Conservation (phyloP, 768 basidiomycete species). For the Cystobasidium onofrii region DNA sequence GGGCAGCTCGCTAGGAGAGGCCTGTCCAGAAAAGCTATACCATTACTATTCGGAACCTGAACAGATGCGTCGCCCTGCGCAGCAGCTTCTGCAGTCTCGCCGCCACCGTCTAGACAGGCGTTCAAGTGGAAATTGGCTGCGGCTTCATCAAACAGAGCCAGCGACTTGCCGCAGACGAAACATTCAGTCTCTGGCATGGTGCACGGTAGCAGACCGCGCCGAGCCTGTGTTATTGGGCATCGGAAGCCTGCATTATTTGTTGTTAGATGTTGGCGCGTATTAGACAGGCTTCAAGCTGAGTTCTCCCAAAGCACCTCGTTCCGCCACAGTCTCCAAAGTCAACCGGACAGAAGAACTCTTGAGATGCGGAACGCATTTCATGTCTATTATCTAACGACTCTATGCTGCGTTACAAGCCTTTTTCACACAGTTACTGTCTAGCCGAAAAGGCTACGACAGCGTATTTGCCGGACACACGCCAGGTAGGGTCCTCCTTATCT, state of each 20-base stretch:
- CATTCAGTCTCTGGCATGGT: constrained; percentile 21
- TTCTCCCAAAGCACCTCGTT: no score
- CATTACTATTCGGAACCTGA: neutral
- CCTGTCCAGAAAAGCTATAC: neutral
- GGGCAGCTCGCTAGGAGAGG: neutral
- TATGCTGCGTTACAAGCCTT: neutral
- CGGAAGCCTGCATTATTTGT: no score
- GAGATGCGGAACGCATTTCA: no score
- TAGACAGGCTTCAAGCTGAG: no score
- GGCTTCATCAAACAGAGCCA: constrained; percentile 5
- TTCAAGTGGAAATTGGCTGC: constrained; percentile 21
- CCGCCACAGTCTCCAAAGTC: no score
- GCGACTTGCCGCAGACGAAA: constrained; percentile 12
- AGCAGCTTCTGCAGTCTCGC: neutral
- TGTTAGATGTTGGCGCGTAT: no score
- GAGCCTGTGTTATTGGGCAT: neutral
- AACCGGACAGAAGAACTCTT: no score
- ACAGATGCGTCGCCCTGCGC: neutral
- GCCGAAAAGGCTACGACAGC: constrained; percentile 32
- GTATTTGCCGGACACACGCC: constrained; percentile 73
- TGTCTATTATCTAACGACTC: neutral
- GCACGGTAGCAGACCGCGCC: neutral
- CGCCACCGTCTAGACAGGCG: neutral
- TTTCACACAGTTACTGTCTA: neutral
- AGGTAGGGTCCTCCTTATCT: constrained; percentile 55